phyloP scores from a whole-genome alignment of 2,329 filamentous ascomycete species.

The Verticillium nubilum region DNA sequence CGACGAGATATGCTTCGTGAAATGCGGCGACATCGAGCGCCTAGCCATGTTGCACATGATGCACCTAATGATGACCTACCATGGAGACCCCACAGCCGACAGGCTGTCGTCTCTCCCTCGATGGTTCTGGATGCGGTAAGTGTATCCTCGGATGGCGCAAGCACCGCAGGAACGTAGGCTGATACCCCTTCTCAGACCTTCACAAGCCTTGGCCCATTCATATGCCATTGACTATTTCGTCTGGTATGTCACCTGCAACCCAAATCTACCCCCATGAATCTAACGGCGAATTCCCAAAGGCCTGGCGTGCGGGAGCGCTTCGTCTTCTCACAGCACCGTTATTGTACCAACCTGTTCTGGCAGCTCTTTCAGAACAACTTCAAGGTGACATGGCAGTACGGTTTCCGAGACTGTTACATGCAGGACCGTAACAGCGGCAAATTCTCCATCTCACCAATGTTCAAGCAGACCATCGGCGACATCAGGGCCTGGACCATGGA shows the following conservation, averaged over 20 bases:
- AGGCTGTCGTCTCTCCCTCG: constrained; percentile 15
- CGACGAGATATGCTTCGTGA: constrained; percentile 17
- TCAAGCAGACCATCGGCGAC: constrained; percentile 17
- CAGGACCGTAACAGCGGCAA: constrained; percentile 14
- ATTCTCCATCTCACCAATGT: constrained; percentile 16
- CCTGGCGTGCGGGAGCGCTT: constrained; percentile 22
- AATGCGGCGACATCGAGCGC: constrained; percentile 14
- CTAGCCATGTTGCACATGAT: constrained; percentile 18
- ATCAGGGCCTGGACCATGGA: constrained; percentile 22
- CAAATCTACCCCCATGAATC: background rate
- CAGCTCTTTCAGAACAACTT: constrained; percentile 16
- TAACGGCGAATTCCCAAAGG: constrained; percentile 8
- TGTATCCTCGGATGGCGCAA: background rate
- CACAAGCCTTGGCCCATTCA: constrained; percentile 19
- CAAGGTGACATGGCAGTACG: constrained; percentile 16
- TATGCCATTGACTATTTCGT: constrained; percentile 25
- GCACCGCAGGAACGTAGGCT: background rate
- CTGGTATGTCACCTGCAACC: constrained; percentile 13
- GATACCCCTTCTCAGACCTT: constrained; percentile 15
- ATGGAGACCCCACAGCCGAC: constrained; percentile 16
- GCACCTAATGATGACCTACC: constrained; percentile 19
- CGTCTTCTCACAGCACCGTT: constrained; percentile 20
- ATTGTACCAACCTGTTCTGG: constrained; percentile 24
- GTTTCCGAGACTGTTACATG: constrained; percentile 19
- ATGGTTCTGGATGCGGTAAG: constrained; percentile 21